Evolutionary conservation across 2,329 filamentous ascomycete species (phyloP).

Genomic region (Hypomyces perniciosus): DNA sequence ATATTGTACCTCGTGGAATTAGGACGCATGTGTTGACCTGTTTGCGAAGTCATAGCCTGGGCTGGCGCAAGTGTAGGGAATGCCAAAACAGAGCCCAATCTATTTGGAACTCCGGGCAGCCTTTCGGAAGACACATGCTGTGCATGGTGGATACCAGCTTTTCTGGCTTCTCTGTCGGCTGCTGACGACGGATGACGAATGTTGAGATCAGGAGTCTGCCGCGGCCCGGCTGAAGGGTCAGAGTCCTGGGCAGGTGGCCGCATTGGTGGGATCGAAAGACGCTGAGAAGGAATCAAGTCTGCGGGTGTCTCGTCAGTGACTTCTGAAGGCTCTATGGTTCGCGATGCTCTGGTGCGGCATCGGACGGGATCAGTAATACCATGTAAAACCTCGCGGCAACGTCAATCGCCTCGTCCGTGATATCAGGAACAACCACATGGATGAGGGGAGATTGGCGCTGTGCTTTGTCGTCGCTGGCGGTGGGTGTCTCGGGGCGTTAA

Average conservation of each 20-base stretch:
- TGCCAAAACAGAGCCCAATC: background rate
- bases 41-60: no score
- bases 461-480: no score
- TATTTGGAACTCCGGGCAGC: background rate
- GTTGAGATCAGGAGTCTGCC: background rate
- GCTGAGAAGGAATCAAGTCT: background rate
- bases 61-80: background rate
- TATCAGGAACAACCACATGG: background rate
- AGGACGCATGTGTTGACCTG: background rate
- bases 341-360: no score
- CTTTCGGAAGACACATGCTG: background rate
- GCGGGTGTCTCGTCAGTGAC: background rate
- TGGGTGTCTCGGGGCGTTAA: no score
- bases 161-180: background rate
- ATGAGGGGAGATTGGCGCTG: background rate
- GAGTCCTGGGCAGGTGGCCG: background rate
- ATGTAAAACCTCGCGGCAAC: background rate
- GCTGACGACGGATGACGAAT: background rate
- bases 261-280: background rate
- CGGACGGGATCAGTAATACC: background rate
- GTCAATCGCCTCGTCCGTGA: background rate
- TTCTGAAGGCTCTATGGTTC: background rate
- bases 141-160: background rate
- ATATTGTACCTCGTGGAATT: background rate
- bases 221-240: background rate